Conservation (phyloP, 2,329 filamentous ascomycete species). For the Teratosphaeria nubilosa region DNA sequence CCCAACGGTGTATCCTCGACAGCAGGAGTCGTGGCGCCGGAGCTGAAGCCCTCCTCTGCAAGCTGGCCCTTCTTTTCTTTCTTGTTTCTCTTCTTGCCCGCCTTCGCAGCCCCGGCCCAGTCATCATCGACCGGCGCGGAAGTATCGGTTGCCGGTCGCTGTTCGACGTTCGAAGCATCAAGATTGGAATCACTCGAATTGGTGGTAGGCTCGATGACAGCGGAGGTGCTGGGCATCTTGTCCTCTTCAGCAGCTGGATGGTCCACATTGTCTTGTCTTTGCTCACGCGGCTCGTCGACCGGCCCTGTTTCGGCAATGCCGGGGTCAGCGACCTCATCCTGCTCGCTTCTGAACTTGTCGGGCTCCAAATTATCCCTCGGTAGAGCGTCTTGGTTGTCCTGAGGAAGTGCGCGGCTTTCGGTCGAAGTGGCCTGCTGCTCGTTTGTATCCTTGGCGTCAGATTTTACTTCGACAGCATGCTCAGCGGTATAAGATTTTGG, state of each 20-base stretch:
- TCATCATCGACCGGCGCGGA: neutral
- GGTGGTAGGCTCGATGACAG: neutral
- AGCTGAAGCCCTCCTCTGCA: neutral
- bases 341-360: neutral
- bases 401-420: neutral
- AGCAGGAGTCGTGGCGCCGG: neutral
- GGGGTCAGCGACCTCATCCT: neutral
- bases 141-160: neutral
- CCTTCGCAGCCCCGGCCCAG: neutral
- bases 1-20: neutral
- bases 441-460: neutral
- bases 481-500: neutral
- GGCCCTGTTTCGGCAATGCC: neutral
- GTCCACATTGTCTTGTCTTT: neutral
- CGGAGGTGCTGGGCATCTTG: neutral
- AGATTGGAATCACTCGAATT: neutral
- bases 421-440: neutral
- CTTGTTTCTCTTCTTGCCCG: constrained; percentile 1
- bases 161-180: neutral
- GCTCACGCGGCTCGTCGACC: neutral
- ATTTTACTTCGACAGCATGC: neutral
- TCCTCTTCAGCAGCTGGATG: neutral
- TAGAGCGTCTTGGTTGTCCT: neutral
- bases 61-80: neutral
- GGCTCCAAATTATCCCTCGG: neutral